Evolutionary conservation across 139 green algal species (phyloP).

Genomic region (Coelastrella sp.): DNA sequence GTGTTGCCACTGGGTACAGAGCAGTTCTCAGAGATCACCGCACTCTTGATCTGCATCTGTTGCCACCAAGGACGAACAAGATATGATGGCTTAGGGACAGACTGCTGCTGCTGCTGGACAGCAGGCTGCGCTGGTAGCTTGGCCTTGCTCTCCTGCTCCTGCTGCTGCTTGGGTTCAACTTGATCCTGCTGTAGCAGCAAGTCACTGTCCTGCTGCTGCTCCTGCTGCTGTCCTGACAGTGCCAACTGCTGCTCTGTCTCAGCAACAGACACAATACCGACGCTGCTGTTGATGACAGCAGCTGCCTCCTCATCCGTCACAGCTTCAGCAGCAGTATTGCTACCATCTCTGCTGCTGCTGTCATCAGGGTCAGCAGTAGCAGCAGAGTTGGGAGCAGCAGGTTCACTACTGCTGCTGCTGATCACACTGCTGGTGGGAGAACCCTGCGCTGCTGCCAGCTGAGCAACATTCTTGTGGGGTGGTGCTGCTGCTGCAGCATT

Average conservation of each 20-base stretch:
- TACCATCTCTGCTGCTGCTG: neutral
- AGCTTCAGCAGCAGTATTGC: neutral
- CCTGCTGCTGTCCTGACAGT: slow-evolving; percentile 10
- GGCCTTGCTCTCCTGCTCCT: neutral
- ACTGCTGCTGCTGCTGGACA: neutral
- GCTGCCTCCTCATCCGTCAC: neutral
- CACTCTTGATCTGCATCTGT: neutral
- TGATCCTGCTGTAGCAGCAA: neutral
- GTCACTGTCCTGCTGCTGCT: neutral
- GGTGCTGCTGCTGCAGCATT: neutral
- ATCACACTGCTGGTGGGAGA: neutral
- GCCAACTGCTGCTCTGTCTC: neutral
- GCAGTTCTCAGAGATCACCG: neutral
- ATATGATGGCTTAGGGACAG: neutral
- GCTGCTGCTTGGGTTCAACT: slow-evolving; percentile 29
- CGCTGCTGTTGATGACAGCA: slow-evolving; percentile 17
- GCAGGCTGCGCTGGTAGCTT: neutral
- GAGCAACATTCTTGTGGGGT: neutral
- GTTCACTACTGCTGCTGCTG: neutral
- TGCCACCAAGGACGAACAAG: slow-evolving; percentile 9
- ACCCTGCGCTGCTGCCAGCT: neutral
- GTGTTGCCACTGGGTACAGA: neutral
- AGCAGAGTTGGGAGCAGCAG: no score
- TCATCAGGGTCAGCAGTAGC: neutral
- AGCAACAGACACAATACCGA: neutral